Base-by-base conservation (phyloP, 495 filamentous ascomycete genomes). In the Daldinia loculata region DNA sequence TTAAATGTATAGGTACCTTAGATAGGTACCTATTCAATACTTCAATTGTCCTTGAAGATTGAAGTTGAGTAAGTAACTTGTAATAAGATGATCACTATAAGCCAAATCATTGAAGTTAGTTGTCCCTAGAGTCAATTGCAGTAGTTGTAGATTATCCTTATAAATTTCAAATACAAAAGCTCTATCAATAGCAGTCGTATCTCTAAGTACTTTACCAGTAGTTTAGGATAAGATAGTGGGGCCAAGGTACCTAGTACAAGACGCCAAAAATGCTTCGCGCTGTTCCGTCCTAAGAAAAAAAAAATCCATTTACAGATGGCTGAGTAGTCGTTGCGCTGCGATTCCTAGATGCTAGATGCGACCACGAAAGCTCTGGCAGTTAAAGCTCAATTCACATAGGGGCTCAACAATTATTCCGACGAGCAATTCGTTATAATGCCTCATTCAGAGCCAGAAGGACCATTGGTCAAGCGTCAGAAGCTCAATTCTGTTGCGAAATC, bases 391-490 rank as follows among this genome's bases (percentile, higher is more conserved):
- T 50, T 15, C 29, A 39, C n/a, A 59, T 34, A 43, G 27, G 45
- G 12, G 24, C 22, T 7, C 6, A n/a, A 15, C 5, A 29, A 43
- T 24, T 14, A 53, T 24, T 53, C 17, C 7, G 51, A 32, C 6
- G 45, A 26, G 5, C 17, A 45, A n/a, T 48, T 34, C 15, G 14
- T 17, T 59, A 66, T 41, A 39, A 85, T 85, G 83, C 81, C 85
- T 66, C 84, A 81, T 60, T 86, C 81, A 24, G 80, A 80, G 45
- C 76, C 79, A 60, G 86, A 89, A 57, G 78, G 81, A 56, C 86
- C 86, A 66, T 79, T 86, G 61, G 84, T 82, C 50, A 94, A 94
- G 80, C 87, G 91, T 48, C 90, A 90, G 77, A 93, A 89, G 80
- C 77, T 85, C 68, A 76, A 79, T 66, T 59, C 72, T 71, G 77